phyloP scores from a whole-genome alignment of 2,329 filamentous ascomycete species.

The Paraphaeosphaeria minitans region DNA sequence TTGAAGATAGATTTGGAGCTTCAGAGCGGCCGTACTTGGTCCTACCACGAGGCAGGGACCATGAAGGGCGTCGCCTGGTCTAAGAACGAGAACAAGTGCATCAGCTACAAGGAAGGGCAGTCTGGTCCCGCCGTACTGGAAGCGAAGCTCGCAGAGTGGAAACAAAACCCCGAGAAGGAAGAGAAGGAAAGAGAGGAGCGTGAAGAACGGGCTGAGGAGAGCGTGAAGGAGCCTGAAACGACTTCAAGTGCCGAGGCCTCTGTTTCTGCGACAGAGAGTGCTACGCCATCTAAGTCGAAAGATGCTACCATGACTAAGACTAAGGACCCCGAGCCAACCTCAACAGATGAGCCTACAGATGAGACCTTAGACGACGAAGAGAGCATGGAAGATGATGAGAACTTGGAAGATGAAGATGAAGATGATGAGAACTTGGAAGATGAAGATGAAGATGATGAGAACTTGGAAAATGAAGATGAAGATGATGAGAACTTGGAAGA shows the following conservation, averaged over 20 bases:
- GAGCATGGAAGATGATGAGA: background rate
- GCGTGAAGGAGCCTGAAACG: background rate
- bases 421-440: background rate
- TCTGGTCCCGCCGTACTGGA: background rate
- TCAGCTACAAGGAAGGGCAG: conserved; percentile 7
- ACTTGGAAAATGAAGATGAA: background rate
- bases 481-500: background rate
- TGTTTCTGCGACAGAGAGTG: background rate
- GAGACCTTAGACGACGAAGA: background rate
- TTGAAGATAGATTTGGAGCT: conserved; percentile 10
- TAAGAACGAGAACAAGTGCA: conserved; percentile 12
- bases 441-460: background rate
- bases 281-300: conserved; percentile 1
- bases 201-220: conserved; percentile 9
- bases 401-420: background rate
- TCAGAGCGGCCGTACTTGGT: conserved; percentile 5
- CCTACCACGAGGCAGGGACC: conserved; percentile 8
- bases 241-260: background rate
- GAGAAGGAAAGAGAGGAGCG: conserved; percentile 1
- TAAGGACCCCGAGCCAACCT: background rate
- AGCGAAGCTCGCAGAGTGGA: conserved; percentile 9
- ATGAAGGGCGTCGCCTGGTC: conserved; percentile 11
- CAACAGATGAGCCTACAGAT: background rate
- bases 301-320: conserved; percentile 1
- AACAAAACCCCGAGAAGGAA: conserved; percentile 9